Percentiles rank a stretch among this genome's conserved stretches.
These are phyloP conservation scores for Eimeria zaria DNA, from an alignment of 169 alveolate genomes.

Conservation along the genomic window DNA sequence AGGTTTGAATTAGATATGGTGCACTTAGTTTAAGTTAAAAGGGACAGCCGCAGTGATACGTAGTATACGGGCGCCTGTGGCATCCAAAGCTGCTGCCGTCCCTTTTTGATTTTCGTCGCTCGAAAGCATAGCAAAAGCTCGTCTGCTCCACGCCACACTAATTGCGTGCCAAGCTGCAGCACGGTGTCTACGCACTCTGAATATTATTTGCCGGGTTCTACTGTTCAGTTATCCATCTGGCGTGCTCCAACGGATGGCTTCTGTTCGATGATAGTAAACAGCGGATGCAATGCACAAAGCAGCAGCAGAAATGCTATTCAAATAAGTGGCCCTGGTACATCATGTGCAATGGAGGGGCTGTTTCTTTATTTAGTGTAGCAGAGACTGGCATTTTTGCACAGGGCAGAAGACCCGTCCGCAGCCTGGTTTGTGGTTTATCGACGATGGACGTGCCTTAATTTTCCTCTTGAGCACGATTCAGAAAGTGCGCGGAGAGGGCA, in stretches of 20 bases:
- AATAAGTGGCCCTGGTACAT: background rate
- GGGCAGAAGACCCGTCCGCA: no score
- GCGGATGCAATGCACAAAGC: background rate
- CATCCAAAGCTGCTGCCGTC: background rate
- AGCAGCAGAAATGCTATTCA: background rate
- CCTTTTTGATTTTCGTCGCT: background rate
- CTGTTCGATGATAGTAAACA: background rate
- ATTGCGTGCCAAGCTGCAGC: background rate
- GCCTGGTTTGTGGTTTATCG: background rate
- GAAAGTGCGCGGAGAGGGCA: background rate
- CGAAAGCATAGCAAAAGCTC: no score
- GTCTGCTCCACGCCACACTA: no score
- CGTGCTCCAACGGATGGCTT: background rate
- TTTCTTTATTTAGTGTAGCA: background rate
- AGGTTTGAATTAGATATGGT: background rate
- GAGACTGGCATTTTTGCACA: background rate
- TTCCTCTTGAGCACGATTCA: background rate
- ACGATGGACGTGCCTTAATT: background rate
- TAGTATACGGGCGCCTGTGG: background rate
- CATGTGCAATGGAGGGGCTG: background rate
- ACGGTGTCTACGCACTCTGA: background rate
- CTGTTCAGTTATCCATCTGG: background rate
- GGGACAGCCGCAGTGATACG: background rate
- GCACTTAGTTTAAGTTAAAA: background rate
- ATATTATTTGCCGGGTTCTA: background rate